Evolutionary conservation across 768 basidiomycete genomes (phyloP).

Genomic region (Suillus plorans): DNA sequence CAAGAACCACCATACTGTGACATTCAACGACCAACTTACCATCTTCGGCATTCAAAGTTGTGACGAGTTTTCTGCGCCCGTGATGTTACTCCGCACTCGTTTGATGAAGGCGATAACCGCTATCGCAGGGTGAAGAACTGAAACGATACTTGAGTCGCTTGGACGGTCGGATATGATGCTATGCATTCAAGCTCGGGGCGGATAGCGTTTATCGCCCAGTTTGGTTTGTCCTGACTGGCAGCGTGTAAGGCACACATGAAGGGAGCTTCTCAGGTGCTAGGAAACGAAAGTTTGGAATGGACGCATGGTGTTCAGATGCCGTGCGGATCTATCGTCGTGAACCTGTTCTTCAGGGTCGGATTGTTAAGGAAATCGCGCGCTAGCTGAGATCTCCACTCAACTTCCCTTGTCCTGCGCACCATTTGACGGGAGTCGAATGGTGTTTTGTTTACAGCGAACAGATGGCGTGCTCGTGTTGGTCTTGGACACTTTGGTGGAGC

Average conservation of each 20-base stretch:
- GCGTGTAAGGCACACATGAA: neutral
- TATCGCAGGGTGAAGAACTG: neutral
- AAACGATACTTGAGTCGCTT: neutral
- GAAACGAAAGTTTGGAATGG: neutral
- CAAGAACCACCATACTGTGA: slow-evolving; percentile 21
- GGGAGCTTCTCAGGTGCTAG: neutral
- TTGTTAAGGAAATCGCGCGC: neutral
- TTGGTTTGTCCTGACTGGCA: neutral
- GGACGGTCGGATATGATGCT: neutral
- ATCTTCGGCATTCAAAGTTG: slow-evolving; percentile 16
- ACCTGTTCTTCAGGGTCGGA: neutral
- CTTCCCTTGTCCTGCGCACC: neutral
- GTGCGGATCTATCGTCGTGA: neutral
- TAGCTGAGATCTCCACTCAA: neutral
- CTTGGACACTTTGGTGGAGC: neutral
- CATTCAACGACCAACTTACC: slow-evolving; percentile 22
- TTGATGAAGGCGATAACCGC: neutral
- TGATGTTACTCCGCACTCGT: neutral
- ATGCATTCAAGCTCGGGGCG: neutral
- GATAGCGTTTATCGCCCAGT: neutral
- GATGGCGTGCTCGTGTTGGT: neutral
- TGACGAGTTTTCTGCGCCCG: neutral
- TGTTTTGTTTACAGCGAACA: neutral
- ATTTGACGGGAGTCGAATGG: neutral
- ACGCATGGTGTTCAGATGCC: neutral